These are phyloP conservation scores for Aspergillus novoparasiticus DNA, from an alignment of 2,329 filamentous ascomycete species.

Conservation along the genomic window DNA sequence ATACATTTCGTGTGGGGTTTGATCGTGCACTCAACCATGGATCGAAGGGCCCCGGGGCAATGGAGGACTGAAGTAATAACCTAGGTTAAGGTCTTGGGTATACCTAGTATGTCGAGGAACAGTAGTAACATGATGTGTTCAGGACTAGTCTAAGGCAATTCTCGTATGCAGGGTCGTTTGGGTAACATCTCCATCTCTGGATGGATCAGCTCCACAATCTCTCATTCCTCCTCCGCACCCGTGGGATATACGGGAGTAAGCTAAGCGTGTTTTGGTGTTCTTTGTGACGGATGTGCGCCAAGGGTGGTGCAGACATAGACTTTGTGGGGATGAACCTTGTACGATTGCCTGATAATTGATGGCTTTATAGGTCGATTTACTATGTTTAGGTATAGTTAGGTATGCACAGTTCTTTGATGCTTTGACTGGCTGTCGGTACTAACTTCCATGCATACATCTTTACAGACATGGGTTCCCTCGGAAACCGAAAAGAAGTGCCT, in stretches of 20 bases:
- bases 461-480: no score
- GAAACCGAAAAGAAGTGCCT: neutral
- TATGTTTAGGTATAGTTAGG: no score
- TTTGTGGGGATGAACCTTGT: constrained; percentile 1
- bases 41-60: neutral
- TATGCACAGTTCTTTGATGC: no score
- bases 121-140: no score
- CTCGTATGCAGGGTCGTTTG: neutral
- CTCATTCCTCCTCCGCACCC: neutral
- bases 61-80: neutral
- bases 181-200: neutral
- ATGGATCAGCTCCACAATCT: neutral
- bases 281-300: neutral
- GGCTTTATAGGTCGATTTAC: neutral
- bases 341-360: neutral
- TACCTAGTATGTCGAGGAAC: neutral
- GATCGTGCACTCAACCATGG: neutral
- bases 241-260: neutral
- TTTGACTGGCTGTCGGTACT: no score
- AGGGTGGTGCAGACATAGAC: neutral
- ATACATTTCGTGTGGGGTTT: neutral
- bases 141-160: neutral
- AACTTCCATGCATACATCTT: no score
- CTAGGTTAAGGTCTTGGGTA: neutral
- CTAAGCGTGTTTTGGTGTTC: neutral